Conservation (phyloP, 495 filamentous ascomycete genomes). For the Lepidopterella palustris region DNA sequence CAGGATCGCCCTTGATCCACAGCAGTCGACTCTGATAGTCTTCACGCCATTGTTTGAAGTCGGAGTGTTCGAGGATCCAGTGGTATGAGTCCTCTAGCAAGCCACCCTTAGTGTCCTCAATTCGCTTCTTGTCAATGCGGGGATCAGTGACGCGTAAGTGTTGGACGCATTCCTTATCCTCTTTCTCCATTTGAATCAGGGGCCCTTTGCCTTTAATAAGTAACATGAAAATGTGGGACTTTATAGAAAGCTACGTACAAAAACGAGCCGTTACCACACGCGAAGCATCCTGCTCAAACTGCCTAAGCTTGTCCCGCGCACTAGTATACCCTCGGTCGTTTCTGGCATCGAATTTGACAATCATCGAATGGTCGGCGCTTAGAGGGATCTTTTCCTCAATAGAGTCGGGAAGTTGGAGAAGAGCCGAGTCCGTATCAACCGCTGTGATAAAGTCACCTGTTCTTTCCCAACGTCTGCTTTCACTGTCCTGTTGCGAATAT, state of each 20-base stretch:
- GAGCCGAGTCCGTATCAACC: slow-evolving; percentile 19
- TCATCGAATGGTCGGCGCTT: slow-evolving; percentile 25
- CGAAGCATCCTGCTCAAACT: slow-evolving; percentile 11
- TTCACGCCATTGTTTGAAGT: background rate
- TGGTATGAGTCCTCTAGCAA: too few species aligned
- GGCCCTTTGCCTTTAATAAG: background rate
- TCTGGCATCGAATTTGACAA: slow-evolving; percentile 27
- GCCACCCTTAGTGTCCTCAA: too few species aligned
- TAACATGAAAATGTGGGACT: background rate
- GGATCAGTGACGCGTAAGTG: too few species aligned
- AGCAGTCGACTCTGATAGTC: too few species aligned
- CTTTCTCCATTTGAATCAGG: too few species aligned
- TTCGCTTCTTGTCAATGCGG: too few species aligned
- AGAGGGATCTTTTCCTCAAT: slow-evolving; percentile 23
- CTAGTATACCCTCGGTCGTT: slow-evolving; percentile 9
- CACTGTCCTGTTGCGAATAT: background rate
- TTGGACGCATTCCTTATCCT: too few species aligned
- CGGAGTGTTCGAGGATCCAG: too few species aligned
- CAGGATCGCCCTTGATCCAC: too few species aligned
- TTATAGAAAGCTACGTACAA: background rate
- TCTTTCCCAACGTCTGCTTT: slow-evolving; percentile 5
- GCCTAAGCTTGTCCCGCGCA: slow-evolving; percentile 4
- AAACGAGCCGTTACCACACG: background rate
- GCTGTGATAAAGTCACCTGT: slow-evolving; percentile 12
- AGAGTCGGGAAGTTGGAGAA: slow-evolving; percentile 22